Evolutionary conservation across 1,139 yeast species (phyloP).

Genomic region (Hyphopichia burtonii): DNA sequence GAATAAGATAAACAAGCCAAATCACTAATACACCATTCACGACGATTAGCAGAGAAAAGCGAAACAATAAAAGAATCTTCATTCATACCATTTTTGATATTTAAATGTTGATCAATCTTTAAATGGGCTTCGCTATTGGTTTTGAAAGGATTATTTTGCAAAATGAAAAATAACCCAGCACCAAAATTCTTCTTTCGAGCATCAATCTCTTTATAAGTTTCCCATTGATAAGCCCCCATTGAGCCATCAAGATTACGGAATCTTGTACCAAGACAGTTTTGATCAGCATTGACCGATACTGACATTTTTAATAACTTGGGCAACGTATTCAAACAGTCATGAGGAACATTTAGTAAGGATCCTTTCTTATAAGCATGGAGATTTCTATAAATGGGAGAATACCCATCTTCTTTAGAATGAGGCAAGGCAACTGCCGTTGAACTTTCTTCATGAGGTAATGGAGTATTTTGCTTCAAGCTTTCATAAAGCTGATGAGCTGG

Average conservation of each 20-base stretch:
- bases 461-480: constrained; percentile 10
- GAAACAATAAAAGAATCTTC: constrained; percentile 47
- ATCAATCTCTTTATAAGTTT: constrained; percentile 41
- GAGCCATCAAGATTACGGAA: constrained; percentile 35
- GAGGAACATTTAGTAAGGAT: constrained; percentile 39
- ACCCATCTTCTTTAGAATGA: constrained; percentile 46
- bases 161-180: constrained; percentile 60
- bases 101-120: constrained; percentile 21
- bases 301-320: constrained; percentile 49
- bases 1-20: constrained; percentile 54
- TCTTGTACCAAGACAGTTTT: constrained; percentile 54
- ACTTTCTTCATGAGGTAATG: constrained; percentile 10
- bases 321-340: constrained; percentile 51
- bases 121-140: constrained; percentile 26
- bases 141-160: constrained; percentile 41
- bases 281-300: constrained; percentile 31
- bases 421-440: constrained; percentile 39
- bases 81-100: constrained; percentile 20
- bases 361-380: constrained; percentile 25
- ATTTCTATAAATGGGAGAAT: constrained; percentile 56
- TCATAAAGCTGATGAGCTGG: constrained; percentile 1
- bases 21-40: constrained; percentile 64
- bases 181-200: constrained; percentile 53
- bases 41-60: constrained; percentile 53
- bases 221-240: constrained; percentile 47